These are phyloP conservation scores for Kwoniella mangroviensis DNA, from an alignment of 768 basidiomycete species.

Conservation along the genomic window DNA sequence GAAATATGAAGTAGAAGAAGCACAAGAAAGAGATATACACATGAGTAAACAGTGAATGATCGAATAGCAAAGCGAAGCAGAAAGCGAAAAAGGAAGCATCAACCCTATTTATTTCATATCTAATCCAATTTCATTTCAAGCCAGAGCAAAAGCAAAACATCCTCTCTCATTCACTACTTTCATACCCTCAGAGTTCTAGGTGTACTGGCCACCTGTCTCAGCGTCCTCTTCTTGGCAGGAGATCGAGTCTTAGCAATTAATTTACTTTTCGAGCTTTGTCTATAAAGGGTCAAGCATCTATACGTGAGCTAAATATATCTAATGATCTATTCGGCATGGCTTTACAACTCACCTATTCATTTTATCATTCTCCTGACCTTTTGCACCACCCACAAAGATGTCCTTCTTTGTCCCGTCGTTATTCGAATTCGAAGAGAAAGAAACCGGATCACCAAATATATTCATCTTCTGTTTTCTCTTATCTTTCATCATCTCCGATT, in stretches of 20 bases:
- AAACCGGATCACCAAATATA: not conserved
- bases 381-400: not conserved
- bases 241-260: conserved; percentile 7
- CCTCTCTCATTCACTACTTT: not conserved
- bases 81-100: not conserved
- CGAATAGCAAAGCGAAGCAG: not conserved
- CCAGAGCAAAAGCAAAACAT: not conserved
- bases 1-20: not conserved
- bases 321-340: too few relatives aligned
- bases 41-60: too few relatives aligned
- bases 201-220: conserved; percentile 23
- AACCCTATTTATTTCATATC: not conserved
- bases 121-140: not conserved
- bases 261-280: conserved; percentile 2
- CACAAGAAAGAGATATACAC: not conserved
- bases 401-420: not conserved
- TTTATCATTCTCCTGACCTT: conserved; percentile 9
- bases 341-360: conserved; percentile 1
- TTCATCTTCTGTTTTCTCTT: conserved; percentile 14
- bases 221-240: conserved; percentile 11
- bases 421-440: not conserved
- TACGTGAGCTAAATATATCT: too few relatives aligned
- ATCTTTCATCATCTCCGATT: not conserved
- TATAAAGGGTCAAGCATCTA: too few relatives aligned
- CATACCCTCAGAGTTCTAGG: conserved; percentile 18